Evolutionary conservation across 805 yeast genomes (phyloP), one percentile per base, ranked within the genome.

Genomic region (Yarrowia sp.): DNA sequence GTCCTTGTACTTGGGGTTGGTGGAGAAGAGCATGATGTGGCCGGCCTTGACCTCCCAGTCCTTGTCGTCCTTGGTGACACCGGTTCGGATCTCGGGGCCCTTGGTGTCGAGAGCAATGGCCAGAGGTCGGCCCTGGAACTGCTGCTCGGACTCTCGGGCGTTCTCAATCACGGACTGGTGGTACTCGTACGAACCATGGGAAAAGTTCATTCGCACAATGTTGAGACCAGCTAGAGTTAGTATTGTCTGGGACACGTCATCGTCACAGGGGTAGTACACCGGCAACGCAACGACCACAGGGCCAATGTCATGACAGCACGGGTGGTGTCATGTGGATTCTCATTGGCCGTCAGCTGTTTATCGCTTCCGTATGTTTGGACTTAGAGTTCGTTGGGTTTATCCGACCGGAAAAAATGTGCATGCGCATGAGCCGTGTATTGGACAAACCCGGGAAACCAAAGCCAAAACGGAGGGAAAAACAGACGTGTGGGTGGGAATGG

Each of bases 41-140:
- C 87, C 87, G 70, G 95, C 85, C 53, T 85, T 81, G 76, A 95
- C 90, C 76, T 97, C 89, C 82, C 81, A 92, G 79, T 95, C 99
- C 70, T 81, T 80, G 69, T 86, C 90, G 76, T 85, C 91, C 71
- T 81, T 79, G 75, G 99, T 95, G 80, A 92, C 87, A 81, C 99
- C 99, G 69, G 99, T 94, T 87, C 99, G 91, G 84, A 95, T 95
- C 84, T 95, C 99, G 72, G 99, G 99, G 75, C 99, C 99, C 87
- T 95, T 95, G 80, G 98, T 95, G 81, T 95, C 99, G 76, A 95
- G 87, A 72, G 99, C 99, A 81, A 95, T 93, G 71, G 97, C 98
- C 76, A 95, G 85, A 68, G 98, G 99, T 84, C 98, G 91, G 77
- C 98, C 98, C 73, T 90, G 87, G 81, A 89, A 92, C 68, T 89